These are phyloP conservation scores for Macrophomina phaseolina DNA, from an alignment of 2,329 filamentous ascomycete genomes.

Conservation along the genomic window DNA sequence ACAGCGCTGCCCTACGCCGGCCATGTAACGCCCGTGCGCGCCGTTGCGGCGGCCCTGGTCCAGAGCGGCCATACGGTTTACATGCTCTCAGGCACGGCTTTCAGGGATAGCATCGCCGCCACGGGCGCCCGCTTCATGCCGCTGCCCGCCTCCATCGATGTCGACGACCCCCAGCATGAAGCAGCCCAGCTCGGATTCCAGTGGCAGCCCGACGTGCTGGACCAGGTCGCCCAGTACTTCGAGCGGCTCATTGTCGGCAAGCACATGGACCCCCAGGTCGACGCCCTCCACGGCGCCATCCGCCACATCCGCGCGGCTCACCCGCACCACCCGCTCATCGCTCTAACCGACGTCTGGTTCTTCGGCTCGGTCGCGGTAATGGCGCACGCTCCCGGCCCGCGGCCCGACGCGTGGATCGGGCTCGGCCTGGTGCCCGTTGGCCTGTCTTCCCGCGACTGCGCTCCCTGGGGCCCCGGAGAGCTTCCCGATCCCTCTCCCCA, in stretches of 20 bases:
- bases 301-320: constrained; percentile 38
- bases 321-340: constrained; percentile 47
- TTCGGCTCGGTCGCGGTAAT: constrained; percentile 40
- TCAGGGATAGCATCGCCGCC: constrained; percentile 42
- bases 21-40: constrained; percentile 36
- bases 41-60: constrained; percentile 47
- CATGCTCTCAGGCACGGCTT: constrained; percentile 49
- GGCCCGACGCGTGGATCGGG: constrained; percentile 45
- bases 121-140: constrained; percentile 49
- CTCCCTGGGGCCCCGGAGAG: constrained; percentile 31
- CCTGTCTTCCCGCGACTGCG: constrained; percentile 33
- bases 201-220: constrained; percentile 42
- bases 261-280: constrained; percentile 41
- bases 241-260: neutral
- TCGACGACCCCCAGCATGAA: constrained; percentile 35
- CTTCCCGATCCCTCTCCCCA: constrained; percentile 30
- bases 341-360: constrained; percentile 51
- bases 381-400: constrained; percentile 47
- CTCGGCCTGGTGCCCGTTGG: constrained; percentile 41
- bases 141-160: constrained; percentile 35
- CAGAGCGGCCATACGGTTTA: constrained; percentile 50
- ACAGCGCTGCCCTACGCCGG: neutral
- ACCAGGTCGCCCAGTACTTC: constrained; percentile 10
- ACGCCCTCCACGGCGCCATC: constrained; percentile 42
- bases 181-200: constrained; percentile 43